Percentiles rank a stretch among this genome's conserved stretches.
Conservation (phyloP, 345 rosid genomes). For the Linum tenue region DNA sequence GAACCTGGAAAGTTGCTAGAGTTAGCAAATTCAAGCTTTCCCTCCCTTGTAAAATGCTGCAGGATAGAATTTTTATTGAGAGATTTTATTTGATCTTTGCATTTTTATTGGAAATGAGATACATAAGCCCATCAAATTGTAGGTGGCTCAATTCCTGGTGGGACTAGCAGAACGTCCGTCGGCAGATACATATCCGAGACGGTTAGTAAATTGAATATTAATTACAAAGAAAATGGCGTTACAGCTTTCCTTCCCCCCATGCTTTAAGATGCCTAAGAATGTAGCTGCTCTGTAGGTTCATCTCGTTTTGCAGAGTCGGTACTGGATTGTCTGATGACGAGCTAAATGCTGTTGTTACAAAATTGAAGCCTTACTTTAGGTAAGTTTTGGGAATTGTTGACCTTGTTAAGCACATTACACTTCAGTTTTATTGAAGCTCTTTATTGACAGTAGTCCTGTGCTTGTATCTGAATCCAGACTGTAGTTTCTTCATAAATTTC, state of each 20-base stretch:
- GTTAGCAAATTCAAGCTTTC: neutral
- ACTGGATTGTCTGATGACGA: conserved; percentile 87
- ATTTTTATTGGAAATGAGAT: neutral
- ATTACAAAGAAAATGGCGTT: neutral
- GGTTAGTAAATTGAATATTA: conserved; percentile 29
- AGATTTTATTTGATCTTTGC: neutral
- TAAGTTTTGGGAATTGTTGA: conserved; percentile 14
- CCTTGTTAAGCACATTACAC: neutral
- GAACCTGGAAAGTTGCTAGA: neutral
- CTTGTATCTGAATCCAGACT: neutral
- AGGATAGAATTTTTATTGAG: neutral
- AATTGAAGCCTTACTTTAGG: conserved; percentile 94
- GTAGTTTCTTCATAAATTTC: neutral
- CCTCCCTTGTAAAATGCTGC: neutral
- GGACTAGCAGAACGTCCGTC: conserved; percentile 76
- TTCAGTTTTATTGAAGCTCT: neutral
- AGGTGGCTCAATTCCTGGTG: conserved; percentile 92
- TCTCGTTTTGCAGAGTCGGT: conserved; percentile 95
- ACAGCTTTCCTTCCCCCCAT: neutral
- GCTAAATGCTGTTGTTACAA: conserved; percentile 61
- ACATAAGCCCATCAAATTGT: conserved; percentile 8
- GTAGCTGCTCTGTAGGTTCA: conserved; percentile 45
- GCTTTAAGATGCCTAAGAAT: neutral
- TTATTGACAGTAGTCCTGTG: neutral
- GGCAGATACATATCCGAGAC: conserved; percentile 56